phyloP scores from a whole-genome alignment of 305 asterid genomes.

The Galium porrigens region DNA sequence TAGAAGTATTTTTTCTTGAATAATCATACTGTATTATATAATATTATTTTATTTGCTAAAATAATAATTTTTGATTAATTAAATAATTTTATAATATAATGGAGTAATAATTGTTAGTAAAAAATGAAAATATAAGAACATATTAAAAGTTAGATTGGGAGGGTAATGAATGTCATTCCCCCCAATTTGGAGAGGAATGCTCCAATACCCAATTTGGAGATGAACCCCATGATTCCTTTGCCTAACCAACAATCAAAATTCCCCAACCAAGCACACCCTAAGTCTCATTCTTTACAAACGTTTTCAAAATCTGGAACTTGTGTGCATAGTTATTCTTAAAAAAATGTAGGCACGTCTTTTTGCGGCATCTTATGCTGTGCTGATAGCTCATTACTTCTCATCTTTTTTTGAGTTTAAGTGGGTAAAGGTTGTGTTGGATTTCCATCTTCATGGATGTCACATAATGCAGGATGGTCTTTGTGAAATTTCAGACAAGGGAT shows the following conservation, averaged over 20 bases:
- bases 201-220: neutral
- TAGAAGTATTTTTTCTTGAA: too few species aligned
- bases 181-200: neutral
- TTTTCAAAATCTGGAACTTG: neutral
- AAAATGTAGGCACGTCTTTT: too few species aligned
- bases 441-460: conserved; percentile 1
- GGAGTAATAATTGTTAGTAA: neutral
- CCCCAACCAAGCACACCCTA: neutral
- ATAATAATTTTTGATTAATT: too few species aligned
- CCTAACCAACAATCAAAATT: neutral
- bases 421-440: neutral
- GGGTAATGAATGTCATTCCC: too few species aligned
- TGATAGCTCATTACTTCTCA: neutral
- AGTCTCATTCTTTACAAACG: neutral
- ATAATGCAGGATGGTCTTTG: neutral
- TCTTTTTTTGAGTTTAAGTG: neutral
- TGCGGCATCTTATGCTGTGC: too few species aligned
- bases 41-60: neutral
- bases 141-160: too few species aligned
- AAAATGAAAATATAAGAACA: too few species aligned
- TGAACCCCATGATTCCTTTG: neutral
- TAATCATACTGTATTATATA: too few species aligned
- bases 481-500: neutral
- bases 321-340: neutral
- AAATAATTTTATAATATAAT: too few species aligned